These are phyloP conservation scores for Powellomyces hirtus DNA, from an alignment of 192 early-diverging fungal species.

Conservation along the genomic window DNA sequence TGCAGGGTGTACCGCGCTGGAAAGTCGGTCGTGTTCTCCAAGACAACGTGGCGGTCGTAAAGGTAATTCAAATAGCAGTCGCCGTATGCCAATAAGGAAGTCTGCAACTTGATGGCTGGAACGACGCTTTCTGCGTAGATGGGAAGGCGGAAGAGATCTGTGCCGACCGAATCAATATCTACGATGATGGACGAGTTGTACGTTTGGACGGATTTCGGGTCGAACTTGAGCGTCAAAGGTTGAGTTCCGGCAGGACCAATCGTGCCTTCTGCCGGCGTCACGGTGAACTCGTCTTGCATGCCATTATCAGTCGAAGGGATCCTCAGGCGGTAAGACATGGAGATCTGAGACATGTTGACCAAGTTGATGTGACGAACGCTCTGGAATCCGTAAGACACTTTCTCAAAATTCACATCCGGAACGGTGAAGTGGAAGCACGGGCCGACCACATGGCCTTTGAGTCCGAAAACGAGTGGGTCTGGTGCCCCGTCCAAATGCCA, in stretches of 20 bases:
- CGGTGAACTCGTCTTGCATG: slow-evolving; percentile 31
- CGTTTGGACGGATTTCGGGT: slow-evolving; percentile 36
- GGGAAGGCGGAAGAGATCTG: slow-evolving; percentile 38
- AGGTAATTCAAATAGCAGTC: slow-evolving; percentile 52
- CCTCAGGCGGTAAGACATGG: slow-evolving; percentile 46
- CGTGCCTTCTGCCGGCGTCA: slow-evolving; percentile 33
- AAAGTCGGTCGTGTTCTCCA: slow-evolving; percentile 47
- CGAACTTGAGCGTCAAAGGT: slow-evolving; percentile 39
- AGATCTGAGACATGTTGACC: slow-evolving; percentile 53
- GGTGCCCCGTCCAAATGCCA: slow-evolving; percentile 51
- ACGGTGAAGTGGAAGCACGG: slow-evolving; percentile 54
- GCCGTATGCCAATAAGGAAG: slow-evolving; percentile 39
- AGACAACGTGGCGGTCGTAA: slow-evolving; percentile 38
- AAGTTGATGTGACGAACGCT: slow-evolving; percentile 29
- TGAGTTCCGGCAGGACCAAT: slow-evolving; percentile 29
- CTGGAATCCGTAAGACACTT: slow-evolving; percentile 49
- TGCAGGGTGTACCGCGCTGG: slow-evolving; percentile 46
- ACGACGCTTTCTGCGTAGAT: slow-evolving; percentile 50
- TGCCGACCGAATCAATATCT: slow-evolving; percentile 45
- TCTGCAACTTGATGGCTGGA: slow-evolving; percentile 45
- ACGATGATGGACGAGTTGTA: slow-evolving; percentile 40
- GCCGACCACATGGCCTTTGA: slow-evolving; percentile 54
- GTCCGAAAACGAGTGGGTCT: slow-evolving; percentile 35
- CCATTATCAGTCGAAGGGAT: slow-evolving; percentile 23
- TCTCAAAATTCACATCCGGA: slow-evolving; percentile 41